Evolutionary conservation across 1,284 basidiomycete genomes (phyloP), one percentile per base, ranked within the genome.

Genomic region (Ganoderma meredithae): DNA sequence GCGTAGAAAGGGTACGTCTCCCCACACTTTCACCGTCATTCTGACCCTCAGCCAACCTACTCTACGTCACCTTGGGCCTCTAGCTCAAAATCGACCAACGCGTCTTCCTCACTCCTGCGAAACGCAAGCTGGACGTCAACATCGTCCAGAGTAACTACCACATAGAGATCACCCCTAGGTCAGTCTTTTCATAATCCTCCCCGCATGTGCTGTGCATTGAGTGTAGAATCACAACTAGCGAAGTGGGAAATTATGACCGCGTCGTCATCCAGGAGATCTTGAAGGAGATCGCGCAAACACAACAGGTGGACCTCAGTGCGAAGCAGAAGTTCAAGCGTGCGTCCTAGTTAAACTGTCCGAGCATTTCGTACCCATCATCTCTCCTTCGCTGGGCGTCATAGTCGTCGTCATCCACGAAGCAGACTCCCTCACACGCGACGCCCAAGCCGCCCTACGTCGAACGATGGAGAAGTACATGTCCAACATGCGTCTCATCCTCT

Each of bases 401-500:
- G 97, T 97, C n/a, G 97, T 99, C 58, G 89, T 99, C 68, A 99
- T 99, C 79, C 98, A 99, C 76, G 97, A 99, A 81, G 98, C 97
- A 0, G 97, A 99, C 80, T 91, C 94, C 0, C 87, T 99, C 59
- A 92, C 95, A 15, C 91, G 97, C 72, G 97, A 99, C 82, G 97
- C 97, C 0, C 97, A 99, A 83, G 96, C 97, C 1, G 97, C 97
- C 5, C 86, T 99, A 55, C 92, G 98, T 76, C 88, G 98, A 68
- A 99, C 97, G 2, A 99, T 99, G 97, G 97, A 99, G 77, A 97
- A 99, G 81, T 99, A 98, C 84, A 99, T 98, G 94, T 91, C 90
- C 60, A 99, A 99, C 79, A 88, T 99, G 88, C 91, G 98, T 59
- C 90, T 99, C 73, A 97, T 99, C 75, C 88, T 99, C 13, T 99